phyloP scores from a whole-genome alignment of 202 grass and related monocot species.

The Saccharum hybrid region DNA sequence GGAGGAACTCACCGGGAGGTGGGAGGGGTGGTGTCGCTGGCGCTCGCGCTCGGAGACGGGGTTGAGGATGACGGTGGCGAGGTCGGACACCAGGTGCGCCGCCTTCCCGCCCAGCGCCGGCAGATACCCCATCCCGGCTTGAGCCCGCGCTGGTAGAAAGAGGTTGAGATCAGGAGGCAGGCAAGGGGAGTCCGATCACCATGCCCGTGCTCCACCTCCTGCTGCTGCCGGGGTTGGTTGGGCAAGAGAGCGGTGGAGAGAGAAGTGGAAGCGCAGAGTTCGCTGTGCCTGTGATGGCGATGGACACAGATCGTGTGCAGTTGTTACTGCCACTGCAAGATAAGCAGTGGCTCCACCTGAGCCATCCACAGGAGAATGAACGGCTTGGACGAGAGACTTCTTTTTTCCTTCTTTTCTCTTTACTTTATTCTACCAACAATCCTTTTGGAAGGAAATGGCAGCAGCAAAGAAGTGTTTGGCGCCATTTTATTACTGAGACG shows the following conservation, averaged over 20 bases:
- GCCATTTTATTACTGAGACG: too few relatives aligned
- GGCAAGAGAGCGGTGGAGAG: background rate
- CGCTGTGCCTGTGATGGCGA: background rate
- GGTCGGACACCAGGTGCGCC: constrained; percentile 80
- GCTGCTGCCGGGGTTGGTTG: background rate
- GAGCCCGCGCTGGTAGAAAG: background rate
- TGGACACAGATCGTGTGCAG: too few relatives aligned
- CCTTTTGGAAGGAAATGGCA: too few relatives aligned
- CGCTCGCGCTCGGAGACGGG: constrained; percentile 79
- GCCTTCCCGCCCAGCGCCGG: constrained; percentile 87
- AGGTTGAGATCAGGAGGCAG: background rate
- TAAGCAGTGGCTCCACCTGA: too few relatives aligned
- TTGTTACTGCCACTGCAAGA: too few relatives aligned
- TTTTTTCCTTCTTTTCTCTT: too few relatives aligned
- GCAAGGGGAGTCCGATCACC: background rate
- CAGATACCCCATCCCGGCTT: constrained; percentile 66
- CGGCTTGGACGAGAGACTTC: too few relatives aligned
- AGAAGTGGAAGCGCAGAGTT: constrained; percentile 25
- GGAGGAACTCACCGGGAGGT: constrained; percentile 58
- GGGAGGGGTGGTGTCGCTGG: constrained; percentile 44
- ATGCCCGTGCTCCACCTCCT: background rate
- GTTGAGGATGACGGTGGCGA: constrained; percentile 92
- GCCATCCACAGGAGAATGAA: too few relatives aligned
- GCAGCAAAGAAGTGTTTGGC: too few relatives aligned
- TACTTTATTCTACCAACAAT: too few relatives aligned